Evolutionary conservation across 441 rosid genomes (phyloP), one percentile per base, ranked within the genome.

Genomic region (Syzygium malaccense): DNA sequence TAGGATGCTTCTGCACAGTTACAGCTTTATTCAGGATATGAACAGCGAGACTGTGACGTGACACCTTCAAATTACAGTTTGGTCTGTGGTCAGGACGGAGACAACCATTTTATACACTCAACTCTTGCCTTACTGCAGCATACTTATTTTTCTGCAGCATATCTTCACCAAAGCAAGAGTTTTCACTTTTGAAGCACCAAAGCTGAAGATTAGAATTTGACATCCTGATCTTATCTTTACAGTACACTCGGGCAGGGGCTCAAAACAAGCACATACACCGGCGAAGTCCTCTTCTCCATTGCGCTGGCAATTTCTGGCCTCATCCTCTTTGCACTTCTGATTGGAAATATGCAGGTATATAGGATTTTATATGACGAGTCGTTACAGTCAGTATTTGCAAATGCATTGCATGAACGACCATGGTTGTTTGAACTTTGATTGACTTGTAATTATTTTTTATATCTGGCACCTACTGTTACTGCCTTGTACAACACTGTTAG

Each of bases 221-320:
- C 64, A 49, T 54, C 58, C 41, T 55, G 51, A 79, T 86, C 48
- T 64, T 32, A 71, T 58, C 87, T 53, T 89, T 86, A 54, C 93
- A 95, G 98, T 87, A 96, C 98, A 79, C 95, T 97, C 60, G 98
- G 98, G 85, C 99, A 96, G 92, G 99, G 99, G 85, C 97, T 96
- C 57, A 91, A 93, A 87, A 97, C 99, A 85, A 96, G 97, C 90
- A 95, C 96, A 18, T 95, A 93, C 86, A 91, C 96, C 41, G 94
- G 93, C 66, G 99, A 97, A 89, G 93, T 95, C 92, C 88, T 97
- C 88, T 96, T 97, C 91, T 97, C 99, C 58, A 97, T 97, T 87
- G 90, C 93, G 13, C 89, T 97, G 85, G 98, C 98, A n/a, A 94
- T 95, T 79, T 91, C 93, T 6, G 99, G 99, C 55, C 98, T 97